Evolutionary conservation across 352 stramenopile species (phyloP), one percentile per base, ranked within the genome.

Genomic region (Phytophthora multivora): DNA sequence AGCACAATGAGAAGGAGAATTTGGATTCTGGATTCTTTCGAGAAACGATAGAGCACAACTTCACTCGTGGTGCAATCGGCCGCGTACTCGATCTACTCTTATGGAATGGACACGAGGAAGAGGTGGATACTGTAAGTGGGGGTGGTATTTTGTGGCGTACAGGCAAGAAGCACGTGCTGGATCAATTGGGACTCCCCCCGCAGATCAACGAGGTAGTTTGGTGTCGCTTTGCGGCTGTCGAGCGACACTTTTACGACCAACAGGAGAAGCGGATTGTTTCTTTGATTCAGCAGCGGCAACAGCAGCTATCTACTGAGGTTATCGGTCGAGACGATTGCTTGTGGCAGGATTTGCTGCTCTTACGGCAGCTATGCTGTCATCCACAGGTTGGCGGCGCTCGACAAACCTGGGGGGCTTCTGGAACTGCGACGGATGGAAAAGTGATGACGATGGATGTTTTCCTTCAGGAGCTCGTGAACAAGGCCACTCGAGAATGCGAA

Each of bases 361-460:
- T 98, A 30, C 83, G 92, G 12, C 91, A 97, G 60, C 83, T 96
- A 4, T 98, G 93, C 57, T 98, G 91, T 41, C 93, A 98, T 70
- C 93, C 92, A 6, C 90, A 97, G 66, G 81, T 98, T 13, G 85
- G 86, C 7, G 75, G 74, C 13, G 66, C 69, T 19, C 60, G 59
- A 28, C 63, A 71, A 10, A 41, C 26, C 1, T 69, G 63, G 64
- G 52, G 52, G 0, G 41, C 49, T 18, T 50, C 42, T 31, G 58
- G 58, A 3, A 59, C 47, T 43, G 56, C 45, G 11, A 55, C 40
- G 19, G 35, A 31, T 15, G 60, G 54, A 12, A 51, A 51, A 18
- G 63, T 90, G 13, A 72, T 97, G 41, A 95, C 83, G 3, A 96
- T 96, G 86, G 77, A 85, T 62, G 77, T 86, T 6, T 91, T 96